Evolutionary conservation across 2,329 filamentous ascomycete genomes (phyloP), one percentile per base, ranked within the genome.

Genomic region (Calonectria naviculata): DNA sequence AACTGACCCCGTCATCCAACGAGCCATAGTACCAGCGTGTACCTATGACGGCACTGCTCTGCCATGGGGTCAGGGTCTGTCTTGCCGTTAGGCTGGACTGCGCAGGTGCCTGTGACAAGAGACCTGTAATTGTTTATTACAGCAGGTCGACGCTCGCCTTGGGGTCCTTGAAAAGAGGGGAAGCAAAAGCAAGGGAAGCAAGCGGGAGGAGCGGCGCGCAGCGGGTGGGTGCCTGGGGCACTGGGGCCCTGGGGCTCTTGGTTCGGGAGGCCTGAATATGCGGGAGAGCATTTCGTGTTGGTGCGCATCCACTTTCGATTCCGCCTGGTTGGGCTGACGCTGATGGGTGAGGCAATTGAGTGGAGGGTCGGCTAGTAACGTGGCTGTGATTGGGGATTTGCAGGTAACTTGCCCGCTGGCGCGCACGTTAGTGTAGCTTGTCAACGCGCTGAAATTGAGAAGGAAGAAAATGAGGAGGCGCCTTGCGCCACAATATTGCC

Each of bases 161-260:
- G 52, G 21, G n/a, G 44, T 54, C 52, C 5, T 49, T 31, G 31
- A 71, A 67, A 67, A 44, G 56, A 41, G 38, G 68, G 54, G 62
- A 72, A 67, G 71, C 65, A 62, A 62, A 52, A 46, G 52, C 34
- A 38, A 29, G 56, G 42, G 67, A 68, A 64, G 67, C 67, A 66
- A 71, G 61, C 74, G 76, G 76, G 76, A 78, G 71, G 75, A 75
- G 74, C 76, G 76, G 76, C 74, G 75, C 75, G 76, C 70, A 74
- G 73, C 76, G 75, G 74, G 68, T 29, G 68, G 74, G 63, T 70
- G 70, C 66, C 70, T 72, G 56, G 62, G 69, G 58, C 19, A 47
- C 56, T 60, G 56, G 47, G 47, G 21, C 19, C 42, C 42, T 46
- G 31, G 60, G n/a, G 38, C 38, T 5, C 38, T 41, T 15, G n/a